A percentile compares a stretch with the other conserved stretches of the same genome.
These are phyloP conservation scores for Pseudozyma tsukubaensis DNA, from an alignment of 1,284 basidiomycete species.

Conservation along the genomic window DNA sequence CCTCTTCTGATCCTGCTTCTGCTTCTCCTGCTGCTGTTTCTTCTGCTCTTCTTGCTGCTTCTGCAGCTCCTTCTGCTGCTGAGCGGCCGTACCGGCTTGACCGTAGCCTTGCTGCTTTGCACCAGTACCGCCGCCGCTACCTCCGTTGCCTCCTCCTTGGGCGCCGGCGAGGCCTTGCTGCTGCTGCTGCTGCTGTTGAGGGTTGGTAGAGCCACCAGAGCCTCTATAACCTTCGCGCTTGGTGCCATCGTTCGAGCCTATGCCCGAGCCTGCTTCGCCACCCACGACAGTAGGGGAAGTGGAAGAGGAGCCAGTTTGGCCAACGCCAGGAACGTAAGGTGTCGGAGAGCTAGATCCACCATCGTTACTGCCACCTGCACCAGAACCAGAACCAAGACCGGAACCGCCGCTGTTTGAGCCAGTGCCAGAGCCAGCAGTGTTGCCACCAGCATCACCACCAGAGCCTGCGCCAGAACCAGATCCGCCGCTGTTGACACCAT, in stretches of 20 bases:
- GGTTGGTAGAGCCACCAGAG: not conserved
- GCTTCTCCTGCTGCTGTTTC: slow-evolving; percentile 73
- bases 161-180: not conserved
- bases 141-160: not conserved
- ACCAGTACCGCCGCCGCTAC: not conserved
- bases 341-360: slow-evolving; percentile 3
- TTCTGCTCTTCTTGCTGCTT: slow-evolving; percentile 77
- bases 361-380: not conserved
- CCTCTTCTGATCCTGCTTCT: slow-evolving; percentile 6
- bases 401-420: not conserved
- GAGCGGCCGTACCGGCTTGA: not conserved
- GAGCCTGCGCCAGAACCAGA: slow-evolving; percentile 1
- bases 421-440: not conserved
- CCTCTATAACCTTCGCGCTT: not conserved
- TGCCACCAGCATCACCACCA: not conserved
- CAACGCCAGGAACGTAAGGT: slow-evolving; percentile 9
- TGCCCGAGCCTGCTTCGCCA: not conserved
- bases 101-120: slow-evolving; percentile 1
- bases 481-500: not conserved
- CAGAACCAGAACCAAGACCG: slow-evolving; percentile 1
- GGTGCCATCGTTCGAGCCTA: not conserved
- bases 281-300: not conserved
- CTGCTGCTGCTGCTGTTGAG: slow-evolving; percentile 1
- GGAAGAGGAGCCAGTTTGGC: not conserved
- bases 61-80: slow-evolving; percentile 75